A percentile compares a stretch with the other conserved stretches of the same genome.
These are phyloP conservation scores for Mucor irregularis DNA, from an alignment of 371 early-diverging fungal genomes.

Conservation along the genomic window DNA sequence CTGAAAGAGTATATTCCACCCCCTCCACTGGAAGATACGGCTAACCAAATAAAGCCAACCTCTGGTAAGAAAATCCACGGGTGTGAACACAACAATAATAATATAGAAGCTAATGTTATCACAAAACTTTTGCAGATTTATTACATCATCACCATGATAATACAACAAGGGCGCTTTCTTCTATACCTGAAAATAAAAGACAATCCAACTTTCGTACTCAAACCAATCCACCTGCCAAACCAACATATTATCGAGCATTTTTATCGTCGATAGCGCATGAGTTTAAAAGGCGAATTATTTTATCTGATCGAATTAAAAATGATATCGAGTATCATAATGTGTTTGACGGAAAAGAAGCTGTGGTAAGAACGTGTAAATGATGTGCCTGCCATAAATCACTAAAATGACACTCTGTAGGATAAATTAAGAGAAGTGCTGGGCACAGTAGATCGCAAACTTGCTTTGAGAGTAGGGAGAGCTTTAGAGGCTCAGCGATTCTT, in stretches of 20 bases:
- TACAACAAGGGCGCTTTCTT: neutral
- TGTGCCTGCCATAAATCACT: neutral
- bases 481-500: conserved; percentile 72
- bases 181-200: conserved; percentile 8
- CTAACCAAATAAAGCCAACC: neutral
- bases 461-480: conserved; percentile 71
- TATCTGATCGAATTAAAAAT: conserved; percentile 67
- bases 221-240: neutral
- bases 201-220: neutral
- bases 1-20: neutral
- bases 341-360: conserved; percentile 83
- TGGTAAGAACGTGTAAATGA: no score
- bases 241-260: conserved; percentile 66
- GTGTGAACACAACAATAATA: no score
- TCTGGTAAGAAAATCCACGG: no score
- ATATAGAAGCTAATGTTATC: no score
- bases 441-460: conserved; percentile 66
- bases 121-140: neutral
- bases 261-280: conserved; percentile 77
- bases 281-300: conserved; percentile 54
- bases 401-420: conserved; percentile 64
- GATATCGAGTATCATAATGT: conserved; percentile 76
- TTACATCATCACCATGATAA: neutral
- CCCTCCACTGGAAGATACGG: neutral
- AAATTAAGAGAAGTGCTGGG: conserved; percentile 55